These are phyloP conservation scores for Paecilomyces niveus DNA, from an alignment of 2,329 filamentous ascomycete species.

Conservation along the genomic window DNA sequence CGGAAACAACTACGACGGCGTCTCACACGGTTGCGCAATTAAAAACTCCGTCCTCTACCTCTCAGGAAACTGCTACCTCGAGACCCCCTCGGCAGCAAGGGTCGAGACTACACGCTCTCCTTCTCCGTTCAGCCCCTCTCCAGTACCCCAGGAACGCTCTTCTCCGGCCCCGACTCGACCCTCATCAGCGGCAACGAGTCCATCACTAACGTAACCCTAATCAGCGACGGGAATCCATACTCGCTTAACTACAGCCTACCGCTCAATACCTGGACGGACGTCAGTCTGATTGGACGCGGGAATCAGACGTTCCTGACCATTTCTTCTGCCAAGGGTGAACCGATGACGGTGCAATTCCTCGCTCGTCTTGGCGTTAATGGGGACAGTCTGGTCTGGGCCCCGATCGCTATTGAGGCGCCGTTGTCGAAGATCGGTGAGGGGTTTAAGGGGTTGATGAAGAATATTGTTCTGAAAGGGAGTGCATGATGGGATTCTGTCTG, in stretches of 20 bases:
- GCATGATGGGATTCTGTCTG: background rate
- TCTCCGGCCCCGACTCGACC: slow-evolving; percentile 39
- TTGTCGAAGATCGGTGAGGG: slow-evolving; percentile 5
- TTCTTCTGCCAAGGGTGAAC: background rate
- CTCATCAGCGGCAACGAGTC: slow-evolving; percentile 29
- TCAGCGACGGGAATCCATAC: slow-evolving; percentile 33
- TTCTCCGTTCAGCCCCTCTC: slow-evolving; percentile 34
- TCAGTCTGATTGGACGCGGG: slow-evolving; percentile 26
- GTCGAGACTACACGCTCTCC: slow-evolving; percentile 48
- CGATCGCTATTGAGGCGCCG: slow-evolving; percentile 8
- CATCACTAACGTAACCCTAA: slow-evolving; percentile 30
- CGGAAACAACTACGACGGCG: slow-evolving; percentile 28
- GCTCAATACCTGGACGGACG: slow-evolving; percentile 28
- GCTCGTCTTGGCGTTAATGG: slow-evolving; percentile 5
- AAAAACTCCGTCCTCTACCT: slow-evolving; percentile 24
- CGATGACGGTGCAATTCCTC: slow-evolving; percentile 5
- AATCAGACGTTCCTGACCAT: slow-evolving; percentile 28
- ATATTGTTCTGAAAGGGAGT: slow-evolving; percentile 1
- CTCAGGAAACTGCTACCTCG: slow-evolving; percentile 33
- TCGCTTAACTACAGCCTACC: slow-evolving; percentile 36
- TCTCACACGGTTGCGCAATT: slow-evolving; percentile 34
- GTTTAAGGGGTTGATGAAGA: slow-evolving; percentile 6
- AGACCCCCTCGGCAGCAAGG: slow-evolving; percentile 45
- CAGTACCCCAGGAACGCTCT: slow-evolving; percentile 30
- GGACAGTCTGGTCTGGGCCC: slow-evolving; percentile 4